Evolutionary conservation across 805 yeast species (phyloP).

Genomic region (Candida manassasensis): DNA sequence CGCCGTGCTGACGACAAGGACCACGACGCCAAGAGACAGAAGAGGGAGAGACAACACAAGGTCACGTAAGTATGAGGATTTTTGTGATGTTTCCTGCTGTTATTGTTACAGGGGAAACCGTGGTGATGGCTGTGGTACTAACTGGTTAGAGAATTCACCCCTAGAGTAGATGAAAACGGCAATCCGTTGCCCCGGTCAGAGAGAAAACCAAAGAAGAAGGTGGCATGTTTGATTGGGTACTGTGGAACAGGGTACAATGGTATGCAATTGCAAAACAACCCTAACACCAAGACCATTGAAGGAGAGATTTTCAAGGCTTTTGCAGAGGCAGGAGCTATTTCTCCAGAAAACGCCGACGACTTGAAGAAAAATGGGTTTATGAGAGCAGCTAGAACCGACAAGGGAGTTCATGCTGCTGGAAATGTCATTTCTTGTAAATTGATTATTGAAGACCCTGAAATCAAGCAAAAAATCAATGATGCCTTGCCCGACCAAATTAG

Average conservation of each 20-base stretch:
- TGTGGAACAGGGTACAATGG: constrained; percentile 97
- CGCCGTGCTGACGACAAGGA: constrained; percentile 18
- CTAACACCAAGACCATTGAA: constrained; percentile 85
- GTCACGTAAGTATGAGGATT: constrained; percentile 52
- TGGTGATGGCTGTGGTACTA: too few relatives aligned
- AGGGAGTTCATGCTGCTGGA: constrained; percentile 98
- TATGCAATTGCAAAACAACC: constrained; percentile 77
- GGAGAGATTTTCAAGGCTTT: constrained; percentile 83
- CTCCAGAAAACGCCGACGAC: constrained; percentile 81
- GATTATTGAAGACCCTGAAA: constrained; percentile 76
- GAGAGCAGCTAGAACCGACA: constrained; percentile 87
- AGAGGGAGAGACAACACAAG: constrained; percentile 26
- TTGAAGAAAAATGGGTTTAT: constrained; percentile 82
- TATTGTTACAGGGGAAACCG: too few relatives aligned
- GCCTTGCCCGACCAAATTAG: constrained; percentile 80
- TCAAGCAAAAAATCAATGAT: constrained; percentile 67
- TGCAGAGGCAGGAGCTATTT: constrained; percentile 81
- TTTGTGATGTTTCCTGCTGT: not conserved
- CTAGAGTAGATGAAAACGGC: constrained; percentile 59
- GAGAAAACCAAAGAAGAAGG: constrained; percentile 81
- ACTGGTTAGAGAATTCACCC: constrained; percentile 26
- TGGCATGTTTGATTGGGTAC: constrained; percentile 86
- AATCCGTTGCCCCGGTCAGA: constrained; percentile 52
- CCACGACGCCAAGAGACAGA: constrained; percentile 16
- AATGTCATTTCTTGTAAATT: constrained; percentile 80